Base-by-base conservation (phyloP, 352 stramenopile species). In the Globisporangium paroecandrum region DNA sequence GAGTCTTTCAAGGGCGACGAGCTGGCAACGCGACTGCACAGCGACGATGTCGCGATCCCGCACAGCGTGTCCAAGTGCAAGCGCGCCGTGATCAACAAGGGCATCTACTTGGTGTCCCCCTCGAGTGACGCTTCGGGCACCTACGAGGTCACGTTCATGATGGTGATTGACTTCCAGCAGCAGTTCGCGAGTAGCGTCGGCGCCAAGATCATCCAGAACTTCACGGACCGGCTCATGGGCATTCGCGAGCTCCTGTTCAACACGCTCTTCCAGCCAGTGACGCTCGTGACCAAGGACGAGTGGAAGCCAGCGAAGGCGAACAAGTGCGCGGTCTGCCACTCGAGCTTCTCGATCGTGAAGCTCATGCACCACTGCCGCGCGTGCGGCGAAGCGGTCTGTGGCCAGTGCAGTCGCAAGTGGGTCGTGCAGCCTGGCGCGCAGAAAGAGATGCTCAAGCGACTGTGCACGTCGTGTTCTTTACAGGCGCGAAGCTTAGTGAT, bases 11-110 rank as follows among this genome's bases (percentile, higher is more conserved):
- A 93, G 46, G 82, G 85, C 41, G 87, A 94, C 65, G 87, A 93
- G 64, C 75, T 92, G 20, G 82, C 83, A 1, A 88, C 80, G 67
- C 81, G 83, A 1, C 68, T 91, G 63, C 79, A 85, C 65, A 85
- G 78, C 32, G 83, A 87, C 64, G 73, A 86, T 63, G 84, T 89
- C 20, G 69, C 62, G 1, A 94, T 94, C 62, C 82, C 85, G 49
- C 75, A 80, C 15, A 92, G 82, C 64, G 83, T 93, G n/a, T 83
- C 85, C 20, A 95, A 95, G 56, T 95, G 87, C 77, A 94, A 95
- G 70, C 85, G 87, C 46, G 85, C 77, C 1, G 76, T 93, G 54
- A 92, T 95, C 60, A 91, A 89, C 73, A 94, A 94, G 70, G 83
- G 84, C 58, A 74, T 91, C 0, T 93, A 89, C 69, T 58, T 91